phyloP scores from a whole-genome alignment of 331 rosid genomes.

The Quercus lobata region DNA sequence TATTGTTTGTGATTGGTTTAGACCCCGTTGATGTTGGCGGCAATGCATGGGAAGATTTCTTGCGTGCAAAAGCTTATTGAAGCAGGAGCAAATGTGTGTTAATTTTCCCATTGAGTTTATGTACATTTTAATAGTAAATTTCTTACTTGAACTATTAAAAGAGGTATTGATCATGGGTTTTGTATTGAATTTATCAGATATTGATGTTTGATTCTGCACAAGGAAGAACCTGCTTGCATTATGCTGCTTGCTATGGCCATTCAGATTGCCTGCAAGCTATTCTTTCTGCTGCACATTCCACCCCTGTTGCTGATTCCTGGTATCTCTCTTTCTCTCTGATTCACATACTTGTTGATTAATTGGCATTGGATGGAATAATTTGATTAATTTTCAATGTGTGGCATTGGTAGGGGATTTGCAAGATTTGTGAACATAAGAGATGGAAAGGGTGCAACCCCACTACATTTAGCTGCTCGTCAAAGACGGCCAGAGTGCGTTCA shows the following conservation, averaged over 20 bases:
- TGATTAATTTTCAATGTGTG: slow-evolving; percentile 11
- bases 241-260: slow-evolving; percentile 80
- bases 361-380: too few species aligned
- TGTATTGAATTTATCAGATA: slow-evolving; percentile 40
- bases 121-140: slow-evolving; percentile 7
- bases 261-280: slow-evolving; percentile 67
- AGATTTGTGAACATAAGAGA: slow-evolving; percentile 93
- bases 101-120: neutral
- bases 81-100: slow-evolving; percentile 86
- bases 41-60: slow-evolving; percentile 67
- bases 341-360: too few species aligned
- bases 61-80: slow-evolving; percentile 65
- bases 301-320: slow-evolving; percentile 79
- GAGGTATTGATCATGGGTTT: slow-evolving; percentile 9
- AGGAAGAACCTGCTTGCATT: slow-evolving; percentile 82
- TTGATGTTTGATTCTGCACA: slow-evolving; percentile 80
- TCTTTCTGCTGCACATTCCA: slow-evolving; percentile 71
- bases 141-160: neutral
- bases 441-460: slow-evolving; percentile 79
- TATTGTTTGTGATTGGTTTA: slow-evolving; percentile 18
- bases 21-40: slow-evolving; percentile 94
- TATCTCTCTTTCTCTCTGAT: slow-evolving; percentile 20
- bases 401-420: slow-evolving; percentile 68
- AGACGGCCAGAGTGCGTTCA: slow-evolving; percentile 55
- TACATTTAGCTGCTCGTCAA: slow-evolving; percentile 85